Conservation (phyloP, 441 rosid species). For the Erodium trifolium region DNA sequence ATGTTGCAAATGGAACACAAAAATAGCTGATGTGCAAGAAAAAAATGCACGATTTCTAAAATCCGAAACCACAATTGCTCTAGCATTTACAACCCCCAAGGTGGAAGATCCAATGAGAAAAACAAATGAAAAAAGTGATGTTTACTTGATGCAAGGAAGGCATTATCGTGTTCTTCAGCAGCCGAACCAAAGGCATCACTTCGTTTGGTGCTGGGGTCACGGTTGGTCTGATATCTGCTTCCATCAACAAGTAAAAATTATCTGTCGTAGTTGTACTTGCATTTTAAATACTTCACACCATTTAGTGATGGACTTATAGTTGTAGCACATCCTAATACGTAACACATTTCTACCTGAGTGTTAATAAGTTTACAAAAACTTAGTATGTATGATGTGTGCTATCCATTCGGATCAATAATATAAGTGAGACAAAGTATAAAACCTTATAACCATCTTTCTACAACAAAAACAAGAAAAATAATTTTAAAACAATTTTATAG, state of each 20-base stretch:
- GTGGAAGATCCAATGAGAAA: constrained; percentile 5
- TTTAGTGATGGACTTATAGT: neutral
- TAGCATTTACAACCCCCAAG: neutral
- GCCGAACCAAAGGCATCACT: constrained; percentile 73
- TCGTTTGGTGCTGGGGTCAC: constrained; percentile 63
- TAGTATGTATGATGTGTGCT: neutral
- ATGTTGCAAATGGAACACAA: no score
- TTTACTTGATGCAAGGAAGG: constrained; percentile 81
- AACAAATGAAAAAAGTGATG: constrained; percentile 5
- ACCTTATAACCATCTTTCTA: neutral
- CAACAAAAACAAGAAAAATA: neutral
- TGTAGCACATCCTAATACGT: neutral
- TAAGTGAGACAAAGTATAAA: neutral
- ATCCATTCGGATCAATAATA: neutral
- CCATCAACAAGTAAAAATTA: neutral
- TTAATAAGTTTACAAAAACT: neutral
- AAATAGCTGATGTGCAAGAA: no score
- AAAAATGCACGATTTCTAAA: neutral
- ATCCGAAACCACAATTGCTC: neutral
- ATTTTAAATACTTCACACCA: neutral
- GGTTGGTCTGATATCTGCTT: constrained; percentile 56
- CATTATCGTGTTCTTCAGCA: constrained; percentile 69
- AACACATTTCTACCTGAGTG: neutral
- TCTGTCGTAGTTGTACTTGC: neutral
- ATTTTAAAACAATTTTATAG: neutral